Evolutionary conservation across 139 green algal species (phyloP).

Genomic region (Chlamydomonas applanata): DNA sequence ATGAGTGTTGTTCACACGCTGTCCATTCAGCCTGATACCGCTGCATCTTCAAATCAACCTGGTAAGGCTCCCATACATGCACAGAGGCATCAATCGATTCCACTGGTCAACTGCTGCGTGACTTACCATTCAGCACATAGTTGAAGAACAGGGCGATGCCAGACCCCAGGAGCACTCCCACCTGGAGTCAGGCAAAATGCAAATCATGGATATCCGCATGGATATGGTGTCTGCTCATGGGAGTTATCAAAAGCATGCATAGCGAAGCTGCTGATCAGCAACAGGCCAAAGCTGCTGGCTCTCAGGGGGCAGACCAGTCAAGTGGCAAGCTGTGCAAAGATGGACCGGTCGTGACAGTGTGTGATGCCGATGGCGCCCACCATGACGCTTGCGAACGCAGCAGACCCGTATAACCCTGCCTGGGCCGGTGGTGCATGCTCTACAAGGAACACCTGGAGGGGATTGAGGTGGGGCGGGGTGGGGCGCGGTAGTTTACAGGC

Average conservation of each 20-base stretch:
- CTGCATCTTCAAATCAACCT: too few species aligned
- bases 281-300: neutral
- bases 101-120: too few species aligned
- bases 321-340: too few species aligned
- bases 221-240: too few species aligned
- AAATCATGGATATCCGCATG: too few species aligned
- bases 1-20: too few species aligned
- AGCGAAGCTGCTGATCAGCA: too few species aligned
- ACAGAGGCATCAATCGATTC: too few species aligned
- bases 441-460: conserved; percentile 37
- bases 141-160: conserved; percentile 31
- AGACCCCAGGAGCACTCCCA: conserved; percentile 32
- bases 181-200: conserved; percentile 7
- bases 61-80: too few species aligned
- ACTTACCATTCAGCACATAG: conserved; percentile 8
- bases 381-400: conserved; percentile 41
- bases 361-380: conserved; percentile 11
- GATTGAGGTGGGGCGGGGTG: neutral
- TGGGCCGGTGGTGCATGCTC: conserved; percentile 25
- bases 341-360: too few species aligned
- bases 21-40: too few species aligned
- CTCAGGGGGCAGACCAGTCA: neutral
- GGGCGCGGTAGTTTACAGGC: neutral
- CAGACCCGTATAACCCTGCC: conserved; percentile 16
- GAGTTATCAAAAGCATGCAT: neutral